phyloP scores from a whole-genome alignment of 2,329 filamentous ascomycete genomes.

The Colletotrichum viniferum region DNA sequence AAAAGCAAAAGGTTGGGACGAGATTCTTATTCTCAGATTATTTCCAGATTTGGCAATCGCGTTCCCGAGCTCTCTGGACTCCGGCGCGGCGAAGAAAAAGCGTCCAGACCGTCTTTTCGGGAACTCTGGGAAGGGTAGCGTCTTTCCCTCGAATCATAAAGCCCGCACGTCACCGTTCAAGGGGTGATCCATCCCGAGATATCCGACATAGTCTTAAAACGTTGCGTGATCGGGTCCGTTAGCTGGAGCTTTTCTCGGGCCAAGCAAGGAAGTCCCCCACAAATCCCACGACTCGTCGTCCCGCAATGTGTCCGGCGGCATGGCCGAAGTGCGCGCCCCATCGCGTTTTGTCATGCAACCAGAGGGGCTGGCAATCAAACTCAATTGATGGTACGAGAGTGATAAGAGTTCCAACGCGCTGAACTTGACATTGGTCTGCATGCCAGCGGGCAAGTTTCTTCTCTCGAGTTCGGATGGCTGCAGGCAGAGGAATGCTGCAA shows the following conservation, averaged over 20 bases:
- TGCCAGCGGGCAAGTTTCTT: background rate
- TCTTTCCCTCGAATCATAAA: background rate
- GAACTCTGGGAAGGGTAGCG: background rate
- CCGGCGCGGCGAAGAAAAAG: background rate
- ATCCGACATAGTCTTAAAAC: background rate
- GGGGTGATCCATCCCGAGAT: background rate
- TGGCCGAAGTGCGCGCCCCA: background rate
- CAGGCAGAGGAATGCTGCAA: background rate
- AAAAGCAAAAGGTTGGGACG: background rate
- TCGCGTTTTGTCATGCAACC: background rate
- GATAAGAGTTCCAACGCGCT: background rate
- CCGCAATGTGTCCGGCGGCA: background rate
- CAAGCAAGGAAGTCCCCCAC: background rate
- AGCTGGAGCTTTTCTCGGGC: background rate
- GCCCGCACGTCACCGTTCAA: background rate
- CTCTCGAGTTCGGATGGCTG: background rate
- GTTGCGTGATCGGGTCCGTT: conserved; percentile 9
- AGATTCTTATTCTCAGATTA: background rate
- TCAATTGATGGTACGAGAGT: background rate
- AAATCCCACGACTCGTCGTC: background rate
- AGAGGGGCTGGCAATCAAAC: background rate
- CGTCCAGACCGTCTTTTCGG: background rate
- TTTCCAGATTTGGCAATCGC: background rate
- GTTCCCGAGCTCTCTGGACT: background rate
- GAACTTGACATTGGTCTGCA: background rate